Percentiles rank a stretch among this genome's conserved stretches.
These are phyloP conservation scores for Golubevia pallescens DNA, from an alignment of 1,284 basidiomycete genomes.

Conservation along the genomic window DNA sequence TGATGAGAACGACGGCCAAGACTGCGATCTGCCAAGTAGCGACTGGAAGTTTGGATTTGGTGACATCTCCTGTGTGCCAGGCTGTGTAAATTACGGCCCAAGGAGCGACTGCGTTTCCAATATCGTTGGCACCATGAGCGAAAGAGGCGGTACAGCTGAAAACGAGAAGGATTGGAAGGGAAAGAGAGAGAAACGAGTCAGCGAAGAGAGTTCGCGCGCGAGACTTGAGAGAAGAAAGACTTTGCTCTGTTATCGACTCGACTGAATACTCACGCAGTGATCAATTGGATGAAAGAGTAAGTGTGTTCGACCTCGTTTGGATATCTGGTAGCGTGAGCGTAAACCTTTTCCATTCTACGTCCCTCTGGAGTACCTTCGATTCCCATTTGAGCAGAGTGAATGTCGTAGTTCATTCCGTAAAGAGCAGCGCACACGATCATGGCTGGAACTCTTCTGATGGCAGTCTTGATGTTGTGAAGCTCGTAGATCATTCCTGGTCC, in stretches of 20 bases:
- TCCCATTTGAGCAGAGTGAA: conserved; percentile 8
- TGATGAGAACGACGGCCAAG: conserved; percentile 22
- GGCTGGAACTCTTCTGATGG: conserved; percentile 8
- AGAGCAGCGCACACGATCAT: not conserved
- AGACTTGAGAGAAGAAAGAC: too few relatives aligned
- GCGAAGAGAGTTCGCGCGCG: too few relatives aligned
- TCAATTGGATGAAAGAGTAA: conserved; percentile 33
- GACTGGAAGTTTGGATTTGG: conserved; percentile 11
- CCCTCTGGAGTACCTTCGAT: conserved; percentile 13
- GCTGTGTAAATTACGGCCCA: conserved; percentile 26
- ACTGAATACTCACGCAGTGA: too few relatives aligned
- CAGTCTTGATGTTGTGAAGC: conserved; percentile 12
- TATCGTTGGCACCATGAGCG: conserved; percentile 39
- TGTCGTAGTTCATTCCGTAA: not conserved
- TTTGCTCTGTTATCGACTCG: too few relatives aligned
- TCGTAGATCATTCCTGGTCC: conserved; percentile 15
- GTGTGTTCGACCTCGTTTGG: conserved; percentile 34
- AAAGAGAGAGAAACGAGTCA: too few relatives aligned
- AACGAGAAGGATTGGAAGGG: too few relatives aligned
- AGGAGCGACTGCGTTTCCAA: conserved; percentile 31
- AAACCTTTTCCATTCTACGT: conserved; percentile 21
- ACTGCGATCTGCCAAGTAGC: conserved; percentile 34
- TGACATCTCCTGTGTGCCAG: conserved; percentile 18
- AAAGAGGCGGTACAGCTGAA: conserved; percentile 29
- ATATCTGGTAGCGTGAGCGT: conserved; percentile 27